phyloP scores from a whole-genome alignment of 495 filamentous ascomycete species.

The Aspergillus conjunctus region DNA sequence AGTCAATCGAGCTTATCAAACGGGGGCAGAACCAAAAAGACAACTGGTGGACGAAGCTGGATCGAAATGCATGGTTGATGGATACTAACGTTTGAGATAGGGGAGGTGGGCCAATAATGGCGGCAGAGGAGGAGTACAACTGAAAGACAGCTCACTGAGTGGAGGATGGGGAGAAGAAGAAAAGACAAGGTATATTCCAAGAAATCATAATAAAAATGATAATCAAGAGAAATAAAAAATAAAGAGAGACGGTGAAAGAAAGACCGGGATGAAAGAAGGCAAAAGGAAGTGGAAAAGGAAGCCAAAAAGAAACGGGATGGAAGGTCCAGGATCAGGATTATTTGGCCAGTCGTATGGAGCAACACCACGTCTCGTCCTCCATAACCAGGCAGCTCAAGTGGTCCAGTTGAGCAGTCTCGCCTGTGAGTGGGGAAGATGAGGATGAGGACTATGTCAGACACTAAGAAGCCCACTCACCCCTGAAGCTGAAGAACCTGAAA shows the following conservation, averaged over 20 bases:
- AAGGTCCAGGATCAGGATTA: conserved; percentile 11
- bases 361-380: too few relatives aligned
- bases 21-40: conserved; percentile 9
- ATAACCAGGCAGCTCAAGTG: background rate
- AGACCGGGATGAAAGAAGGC: conserved; percentile 1
- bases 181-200: background rate
- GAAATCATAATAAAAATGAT: background rate
- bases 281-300: background rate
- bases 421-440: conserved; percentile 5
- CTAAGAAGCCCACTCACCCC: too few relatives aligned
- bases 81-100: conserved; percentile 21
- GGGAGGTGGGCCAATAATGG: conserved; percentile 18
- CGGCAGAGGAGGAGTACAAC: background rate
- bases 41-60: conserved; percentile 9
- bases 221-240: conserved; percentile 15
- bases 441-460: too few relatives aligned
- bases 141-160: background rate
- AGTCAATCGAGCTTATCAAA: conserved; percentile 21
- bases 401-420: background rate
- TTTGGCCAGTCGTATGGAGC: too few relatives aligned
- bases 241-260: conserved; percentile 4
- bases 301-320: conserved; percentile 3
- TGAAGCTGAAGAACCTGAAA: too few relatives aligned
- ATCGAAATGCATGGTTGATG: conserved; percentile 14
- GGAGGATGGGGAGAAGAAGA: background rate